These are phyloP conservation scores for Cyclotella kingstonii DNA, from an alignment of 108 stramenopile genomes.

Conservation along the genomic window DNA sequence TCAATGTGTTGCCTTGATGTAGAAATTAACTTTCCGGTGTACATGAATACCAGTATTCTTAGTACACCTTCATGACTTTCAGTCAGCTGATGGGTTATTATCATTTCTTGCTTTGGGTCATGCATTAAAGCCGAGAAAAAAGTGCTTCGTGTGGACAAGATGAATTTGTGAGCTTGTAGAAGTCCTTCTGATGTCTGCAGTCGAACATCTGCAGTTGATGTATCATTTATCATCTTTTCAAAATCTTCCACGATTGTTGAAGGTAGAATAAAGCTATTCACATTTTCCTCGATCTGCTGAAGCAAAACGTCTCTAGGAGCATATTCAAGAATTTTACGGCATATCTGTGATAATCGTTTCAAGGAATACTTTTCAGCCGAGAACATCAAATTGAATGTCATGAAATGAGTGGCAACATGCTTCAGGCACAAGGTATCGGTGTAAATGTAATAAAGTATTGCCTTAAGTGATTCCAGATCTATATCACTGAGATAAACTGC, in stretches of 20 bases:
- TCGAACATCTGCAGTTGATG: neutral
- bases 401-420: neutral
- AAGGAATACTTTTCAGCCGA: neutral
- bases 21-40: neutral
- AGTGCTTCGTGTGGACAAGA: neutral
- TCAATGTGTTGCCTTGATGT: neutral
- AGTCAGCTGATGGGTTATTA: neutral
- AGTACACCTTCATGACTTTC: neutral
- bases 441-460: slow-evolving; percentile 2
- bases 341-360: neutral
- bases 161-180: neutral
- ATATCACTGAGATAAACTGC: neutral
- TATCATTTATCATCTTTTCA: neutral
- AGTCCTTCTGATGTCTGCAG: neutral
- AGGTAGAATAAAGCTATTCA: no score
- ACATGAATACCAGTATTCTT: neutral
- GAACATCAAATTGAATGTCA: neutral
- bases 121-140: neutral
- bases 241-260: slow-evolving; percentile 1
- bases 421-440: neutral
- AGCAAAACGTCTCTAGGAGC: neutral
- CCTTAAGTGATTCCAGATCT: neutral
- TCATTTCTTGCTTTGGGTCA: neutral
- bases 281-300: neutral
- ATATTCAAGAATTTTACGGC: neutral